Conservation (phyloP, 257 asterid genomes). For the Haberlea rhodopensis region DNA sequence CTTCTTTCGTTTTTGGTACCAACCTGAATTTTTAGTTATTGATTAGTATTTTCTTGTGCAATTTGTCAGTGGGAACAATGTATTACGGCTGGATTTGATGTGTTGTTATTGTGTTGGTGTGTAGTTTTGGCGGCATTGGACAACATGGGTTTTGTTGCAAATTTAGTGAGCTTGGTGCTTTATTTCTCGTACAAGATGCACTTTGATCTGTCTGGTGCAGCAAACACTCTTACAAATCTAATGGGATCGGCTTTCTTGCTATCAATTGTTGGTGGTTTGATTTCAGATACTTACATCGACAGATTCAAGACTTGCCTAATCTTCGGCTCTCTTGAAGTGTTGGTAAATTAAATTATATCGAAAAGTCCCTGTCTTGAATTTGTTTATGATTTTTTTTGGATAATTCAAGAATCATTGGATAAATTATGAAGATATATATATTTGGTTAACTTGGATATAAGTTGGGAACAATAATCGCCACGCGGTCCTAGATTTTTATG, state of each 20-base stretch:
- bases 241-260: conserved; percentile 62
- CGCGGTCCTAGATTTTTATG: background rate
- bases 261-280: conserved; percentile 58
- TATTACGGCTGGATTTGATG: background rate
- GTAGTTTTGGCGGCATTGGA: conserved; percentile 55
- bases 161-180: conserved; percentile 63
- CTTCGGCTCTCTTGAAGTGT: conserved; percentile 45
- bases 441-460: background rate
- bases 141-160: conserved; percentile 59
- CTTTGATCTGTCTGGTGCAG: conserved; percentile 53
- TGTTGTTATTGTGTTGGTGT: background rate
- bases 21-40: background rate
- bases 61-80: background rate
- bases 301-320: conserved; percentile 50
- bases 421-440: background rate
- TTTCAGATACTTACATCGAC: conserved; percentile 59
- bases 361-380: background rate
- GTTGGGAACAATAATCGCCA: background rate
- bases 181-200: conserved; percentile 60
- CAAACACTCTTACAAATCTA: conserved; percentile 62
- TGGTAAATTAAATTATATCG: conserved; percentile 29
- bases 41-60: conserved; percentile 6
- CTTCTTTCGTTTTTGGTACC: conserved; percentile 64
- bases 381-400: background rate
- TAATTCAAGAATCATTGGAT: background rate